These are phyloP conservation scores for Leucogyrophana mollusca DNA, from an alignment of 768 basidiomycete species.

Conservation along the genomic window DNA sequence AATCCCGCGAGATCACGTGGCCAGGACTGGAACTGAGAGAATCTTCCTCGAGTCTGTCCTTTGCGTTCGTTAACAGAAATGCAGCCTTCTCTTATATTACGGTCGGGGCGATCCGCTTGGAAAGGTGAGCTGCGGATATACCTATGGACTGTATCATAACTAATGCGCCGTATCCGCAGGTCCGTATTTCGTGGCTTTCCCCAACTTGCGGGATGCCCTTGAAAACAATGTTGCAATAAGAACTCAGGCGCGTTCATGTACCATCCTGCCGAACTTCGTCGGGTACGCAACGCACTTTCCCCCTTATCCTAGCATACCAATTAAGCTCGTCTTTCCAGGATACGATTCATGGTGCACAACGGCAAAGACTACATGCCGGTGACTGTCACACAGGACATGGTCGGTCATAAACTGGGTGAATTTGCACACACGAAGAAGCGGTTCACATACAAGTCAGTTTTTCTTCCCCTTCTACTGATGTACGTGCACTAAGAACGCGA, in stretches of 20 bases:
- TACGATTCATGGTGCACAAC: conserved; percentile 92
- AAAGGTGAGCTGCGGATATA: conserved; percentile 50
- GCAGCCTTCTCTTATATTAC: conserved; percentile 59
- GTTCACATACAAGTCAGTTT: conserved; percentile 80
- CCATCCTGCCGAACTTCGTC: conserved; percentile 93
- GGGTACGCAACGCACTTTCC: conserved; percentile 54
- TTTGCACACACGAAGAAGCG: conserved; percentile 88
- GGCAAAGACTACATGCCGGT: conserved; percentile 90
- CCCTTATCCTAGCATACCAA: neutral
- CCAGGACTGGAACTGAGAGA: too few relatives aligned
- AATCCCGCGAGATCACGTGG: too few relatives aligned
- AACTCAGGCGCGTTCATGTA: conserved; percentile 87
- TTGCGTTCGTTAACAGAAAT: too few relatives aligned
- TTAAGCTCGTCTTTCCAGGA: conserved; percentile 37
- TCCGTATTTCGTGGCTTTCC: conserved; percentile 93
- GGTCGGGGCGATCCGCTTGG: conserved; percentile 80
- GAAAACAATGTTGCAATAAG: conserved; percentile 81
- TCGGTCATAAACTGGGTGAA: conserved; percentile 97
- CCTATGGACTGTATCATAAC: neutral
- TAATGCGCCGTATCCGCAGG: conserved; percentile 44
- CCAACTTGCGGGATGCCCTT: conserved; percentile 79
- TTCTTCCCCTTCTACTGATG: neutral
- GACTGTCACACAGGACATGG: conserved; percentile 92
- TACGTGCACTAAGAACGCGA: conserved; percentile 2
- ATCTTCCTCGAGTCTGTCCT: too few relatives aligned